Conservation (phyloP, 2,329 filamentous ascomycete species). For the Phialemonium atrogriseum region DNA sequence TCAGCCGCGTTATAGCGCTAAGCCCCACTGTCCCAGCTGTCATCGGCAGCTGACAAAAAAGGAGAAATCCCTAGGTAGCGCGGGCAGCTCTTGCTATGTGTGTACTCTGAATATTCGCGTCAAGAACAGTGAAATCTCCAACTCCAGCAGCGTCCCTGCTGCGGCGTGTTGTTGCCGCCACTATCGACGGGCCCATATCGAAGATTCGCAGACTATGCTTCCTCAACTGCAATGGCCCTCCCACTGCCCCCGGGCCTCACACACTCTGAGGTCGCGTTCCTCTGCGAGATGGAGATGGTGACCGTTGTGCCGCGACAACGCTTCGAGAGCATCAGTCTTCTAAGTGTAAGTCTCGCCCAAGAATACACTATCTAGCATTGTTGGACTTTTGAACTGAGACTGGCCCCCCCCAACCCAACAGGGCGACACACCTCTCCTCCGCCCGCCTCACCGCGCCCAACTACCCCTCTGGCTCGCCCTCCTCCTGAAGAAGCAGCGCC, state of each 20-base stretch:
- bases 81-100: too few relatives aligned
- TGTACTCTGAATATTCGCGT: too few relatives aligned
- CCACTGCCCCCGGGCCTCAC: slow-evolving; percentile 51
- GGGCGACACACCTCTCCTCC: slow-evolving; percentile 70
- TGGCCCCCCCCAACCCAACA: slow-evolving; percentile 30
- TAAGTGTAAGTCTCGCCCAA: slow-evolving; percentile 74
- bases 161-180: too few relatives aligned
- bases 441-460: slow-evolving; percentile 70
- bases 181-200: not conserved
- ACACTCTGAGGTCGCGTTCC: slow-evolving; percentile 82
- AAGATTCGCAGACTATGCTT: slow-evolving; percentile 2
- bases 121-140: too few relatives aligned
- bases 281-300: slow-evolving; percentile 96
- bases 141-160: too few relatives aligned
- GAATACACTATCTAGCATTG: too few relatives aligned
- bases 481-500: slow-evolving; percentile 85
- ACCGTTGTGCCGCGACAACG: slow-evolving; percentile 87
- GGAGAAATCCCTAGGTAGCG: too few relatives aligned
- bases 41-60: too few relatives aligned
- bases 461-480: slow-evolving; percentile 92
- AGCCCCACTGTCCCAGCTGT: too few relatives aligned
- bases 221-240: slow-evolving; percentile 33
- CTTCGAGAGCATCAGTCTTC: slow-evolving; percentile 75
- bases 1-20: too few relatives aligned
- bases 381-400: too few relatives aligned